Conservation (phyloP, 352 stramenopile genomes). For the Phytopythium cucurbitacearum region DNA sequence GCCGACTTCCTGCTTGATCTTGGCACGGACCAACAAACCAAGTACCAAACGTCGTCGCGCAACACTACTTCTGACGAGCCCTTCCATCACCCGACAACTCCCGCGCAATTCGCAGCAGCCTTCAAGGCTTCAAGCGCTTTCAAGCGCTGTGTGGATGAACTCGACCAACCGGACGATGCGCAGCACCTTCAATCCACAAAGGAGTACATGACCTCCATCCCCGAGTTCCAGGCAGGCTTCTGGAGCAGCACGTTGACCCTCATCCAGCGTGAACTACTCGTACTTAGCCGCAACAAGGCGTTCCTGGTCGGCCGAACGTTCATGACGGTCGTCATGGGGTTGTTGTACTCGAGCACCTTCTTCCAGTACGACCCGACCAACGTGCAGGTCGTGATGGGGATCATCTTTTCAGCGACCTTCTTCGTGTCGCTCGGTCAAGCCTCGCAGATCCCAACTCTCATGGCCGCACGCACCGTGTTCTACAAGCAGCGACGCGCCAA, state of each 20-base stretch:
- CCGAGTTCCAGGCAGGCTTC: constrained; percentile 31
- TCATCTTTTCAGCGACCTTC: constrained; percentile 79
- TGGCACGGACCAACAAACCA: constrained; percentile 29
- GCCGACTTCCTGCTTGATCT: constrained; percentile 47
- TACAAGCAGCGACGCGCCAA: constrained; percentile 34
- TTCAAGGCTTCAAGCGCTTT: constrained; percentile 23
- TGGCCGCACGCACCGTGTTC: constrained; percentile 60
- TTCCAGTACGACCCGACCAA: constrained; percentile 35
- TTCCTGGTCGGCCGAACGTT: constrained; percentile 37
- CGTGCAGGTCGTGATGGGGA: constrained; percentile 51
- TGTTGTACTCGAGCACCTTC: constrained; percentile 41
- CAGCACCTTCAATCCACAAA: constrained; percentile 31
- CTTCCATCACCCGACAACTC: constrained; percentile 11
- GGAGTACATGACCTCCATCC: constrained; percentile 71
- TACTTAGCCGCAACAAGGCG: constrained; percentile 36
- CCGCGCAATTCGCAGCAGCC: constrained; percentile 21
- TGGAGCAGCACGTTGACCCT: constrained; percentile 21
- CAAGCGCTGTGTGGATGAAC: constrained; percentile 9
- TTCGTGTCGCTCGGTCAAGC: constrained; percentile 71
- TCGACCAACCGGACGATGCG: constrained; percentile 15
- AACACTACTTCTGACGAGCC: background rate
- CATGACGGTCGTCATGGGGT: constrained; percentile 36
- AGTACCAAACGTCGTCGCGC: constrained; percentile 18
- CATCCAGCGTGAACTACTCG: constrained; percentile 42
- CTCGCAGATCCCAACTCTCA: constrained; percentile 68